Evolutionary conservation across 129 eudicot genomes (phyloP), one percentile per base, ranked within the genome.

Genomic region (Pulicaria dysenterica): DNA sequence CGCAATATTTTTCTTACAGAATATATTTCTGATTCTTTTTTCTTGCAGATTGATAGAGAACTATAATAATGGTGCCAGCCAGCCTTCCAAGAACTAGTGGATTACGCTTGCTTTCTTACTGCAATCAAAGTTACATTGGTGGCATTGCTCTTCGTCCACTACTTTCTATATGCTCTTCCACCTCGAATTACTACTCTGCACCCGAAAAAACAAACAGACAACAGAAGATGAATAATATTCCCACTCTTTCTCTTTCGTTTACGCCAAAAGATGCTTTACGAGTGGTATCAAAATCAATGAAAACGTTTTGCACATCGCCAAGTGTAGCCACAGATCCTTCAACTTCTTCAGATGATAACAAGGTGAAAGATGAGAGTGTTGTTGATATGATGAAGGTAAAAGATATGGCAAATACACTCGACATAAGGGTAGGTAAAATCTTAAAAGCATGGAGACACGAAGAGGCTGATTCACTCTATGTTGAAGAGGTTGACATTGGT

Each of bases 401-500:
- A 63, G 92, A 85, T 9, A 76, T 83, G 67, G 96, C 95, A 36
- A 86, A 85, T 50, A 81, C 78, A 34, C 75, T 94, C 76, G 98
- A 94, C 51, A 66, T 94, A 39, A 90, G 92, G 81, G 97, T 94
- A 6, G 98, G 98, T 24, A 73, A 70, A 38, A 82, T 94, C 34
- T 13, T 90, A 13, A 90, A 80, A 63, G 96, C 87, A 8, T 90
- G 95, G 95, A 84, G 91, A 63, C 98, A 94, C 40, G 93, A 83
- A 70, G 98, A 94, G 79, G 98, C 95, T 0, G 98, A 94, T 79
- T 83, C 95, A 8, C 88, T 94, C 7, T 89, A 90, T 45, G 96
- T 94, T 4, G 98, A 94, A 68, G 96, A 94, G 77, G 85, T 94
- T 15, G 96, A 90, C 71, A 74, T 94, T 69, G 96, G 98, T 46